Evolutionary conservation across 2,329 filamentous ascomycete genomes (phyloP).

Genomic region (Trichoderma sp.): DNA sequence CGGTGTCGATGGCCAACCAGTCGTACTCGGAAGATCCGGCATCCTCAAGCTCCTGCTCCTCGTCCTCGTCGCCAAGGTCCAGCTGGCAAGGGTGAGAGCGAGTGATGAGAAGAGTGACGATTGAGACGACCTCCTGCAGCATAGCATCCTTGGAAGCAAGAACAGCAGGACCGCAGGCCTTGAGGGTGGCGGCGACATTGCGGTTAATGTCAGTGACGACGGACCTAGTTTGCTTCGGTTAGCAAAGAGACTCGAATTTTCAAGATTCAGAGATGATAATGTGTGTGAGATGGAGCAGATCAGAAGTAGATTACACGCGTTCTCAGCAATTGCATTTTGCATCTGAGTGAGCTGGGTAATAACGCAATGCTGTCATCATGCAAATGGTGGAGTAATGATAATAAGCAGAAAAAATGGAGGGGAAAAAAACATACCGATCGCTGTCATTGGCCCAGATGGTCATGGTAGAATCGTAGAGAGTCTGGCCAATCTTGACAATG

Average conservation of each 20-base stretch:
- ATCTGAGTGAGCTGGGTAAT: conserved; percentile 99
- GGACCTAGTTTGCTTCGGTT: conserved; percentile 54
- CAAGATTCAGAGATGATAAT: conserved; percentile 9
- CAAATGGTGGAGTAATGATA: conserved; percentile 22
- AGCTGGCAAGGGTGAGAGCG: conserved; percentile 91
- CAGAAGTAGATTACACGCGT: conserved; percentile 54
- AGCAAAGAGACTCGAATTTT: conserved; percentile 31
- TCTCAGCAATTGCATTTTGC: conserved; percentile 84
- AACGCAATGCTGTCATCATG: conserved; percentile 89
- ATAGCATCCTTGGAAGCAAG: conserved; percentile 66
- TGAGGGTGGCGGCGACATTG: conserved; percentile 84
- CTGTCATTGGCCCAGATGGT: conserved; percentile 84
- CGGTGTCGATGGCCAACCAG: conserved; percentile 94
- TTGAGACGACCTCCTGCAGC: conserved; percentile 71
- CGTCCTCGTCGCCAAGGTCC: conserved; percentile 78
- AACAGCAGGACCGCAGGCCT: conserved; percentile 83
- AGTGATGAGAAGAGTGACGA: conserved; percentile 75
- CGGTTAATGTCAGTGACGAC: conserved; percentile 95
- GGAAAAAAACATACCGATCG: conserved; percentile 72
- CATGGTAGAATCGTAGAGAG: conserved; percentile 80
- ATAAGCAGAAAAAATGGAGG: conserved; percentile 18
- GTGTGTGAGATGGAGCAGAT: conserved; percentile 30
- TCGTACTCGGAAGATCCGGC: conserved; percentile 89
- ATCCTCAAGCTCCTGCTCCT: conserved; percentile 63
- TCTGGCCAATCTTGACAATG: conserved; percentile 78